Percentiles rank a stretch among this genome's conserved stretches.
phyloP scores from a whole-genome alignment of 2,329 filamentous ascomycete species.

The Neoscytalidium dimidiatum region DNA sequence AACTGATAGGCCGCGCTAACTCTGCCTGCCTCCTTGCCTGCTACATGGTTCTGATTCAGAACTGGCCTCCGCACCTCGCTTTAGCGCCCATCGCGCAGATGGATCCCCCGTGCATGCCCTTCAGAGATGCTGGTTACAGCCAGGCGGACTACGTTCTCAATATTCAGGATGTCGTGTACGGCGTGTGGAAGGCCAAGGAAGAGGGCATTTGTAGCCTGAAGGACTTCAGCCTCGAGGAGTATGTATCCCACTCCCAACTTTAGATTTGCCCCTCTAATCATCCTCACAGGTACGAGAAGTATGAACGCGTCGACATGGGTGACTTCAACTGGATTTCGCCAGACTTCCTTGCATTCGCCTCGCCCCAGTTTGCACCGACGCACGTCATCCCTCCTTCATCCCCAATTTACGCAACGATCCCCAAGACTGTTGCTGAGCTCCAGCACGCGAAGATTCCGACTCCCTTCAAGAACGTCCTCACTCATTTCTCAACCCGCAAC shows the following conservation, averaged over 20 bases:
- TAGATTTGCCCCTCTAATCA: conserved; percentile 24
- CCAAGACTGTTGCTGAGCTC: conserved; percentile 73
- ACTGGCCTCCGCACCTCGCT: conserved; percentile 94
- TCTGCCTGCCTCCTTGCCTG: conserved; percentile 92
- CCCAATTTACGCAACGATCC: conserved; percentile 72
- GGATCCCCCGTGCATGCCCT: conserved; percentile 97
- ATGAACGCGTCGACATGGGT: conserved; percentile 93
- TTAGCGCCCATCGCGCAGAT: conserved; percentile 94
- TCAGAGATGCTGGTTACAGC: conserved; percentile 96
- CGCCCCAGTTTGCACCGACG: conserved; percentile 80
- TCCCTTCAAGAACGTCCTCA: conserved; percentile 94
- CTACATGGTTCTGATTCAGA: conserved; percentile 98
- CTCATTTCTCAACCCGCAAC: conserved; percentile 83
- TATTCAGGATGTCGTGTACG: conserved; percentile 96
- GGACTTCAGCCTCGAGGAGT: conserved; percentile 93
- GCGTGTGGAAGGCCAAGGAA: conserved; percentile 98
- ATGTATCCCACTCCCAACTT: conserved; percentile 31
- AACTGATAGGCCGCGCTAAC: conserved; percentile 73
- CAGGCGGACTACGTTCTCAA: conserved; percentile 95
- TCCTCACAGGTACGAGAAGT: conserved; percentile 75
- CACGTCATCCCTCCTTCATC: conserved; percentile 71
- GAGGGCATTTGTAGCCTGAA: conserved; percentile 88
- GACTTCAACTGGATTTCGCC: conserved; percentile 99
- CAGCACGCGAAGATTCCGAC: conserved; percentile 70
- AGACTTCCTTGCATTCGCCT: conserved; percentile 93